These are phyloP conservation scores for Aspergillus brasiliensis DNA, from an alignment of 2,329 filamentous ascomycete genomes.

Conservation along the genomic window DNA sequence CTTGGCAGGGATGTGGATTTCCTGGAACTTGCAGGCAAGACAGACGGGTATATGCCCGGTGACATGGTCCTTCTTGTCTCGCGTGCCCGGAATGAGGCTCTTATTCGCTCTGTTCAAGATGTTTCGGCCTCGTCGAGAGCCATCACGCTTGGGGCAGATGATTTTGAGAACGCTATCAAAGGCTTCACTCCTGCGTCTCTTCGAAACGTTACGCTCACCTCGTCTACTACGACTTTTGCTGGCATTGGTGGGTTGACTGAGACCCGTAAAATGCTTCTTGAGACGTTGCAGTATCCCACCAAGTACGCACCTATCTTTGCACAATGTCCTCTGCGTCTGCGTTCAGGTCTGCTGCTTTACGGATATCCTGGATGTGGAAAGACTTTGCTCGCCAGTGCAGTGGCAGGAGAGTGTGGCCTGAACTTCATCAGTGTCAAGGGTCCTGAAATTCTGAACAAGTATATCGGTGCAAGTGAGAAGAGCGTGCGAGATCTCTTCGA, in stretches of 20 bases:
- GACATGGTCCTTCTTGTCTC: constrained; percentile 85
- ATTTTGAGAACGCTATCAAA: constrained; percentile 82
- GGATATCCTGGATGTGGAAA: constrained; percentile 97
- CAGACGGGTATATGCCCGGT: constrained; percentile 97
- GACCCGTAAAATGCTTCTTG: constrained; percentile 86
- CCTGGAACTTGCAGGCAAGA: constrained; percentile 87
- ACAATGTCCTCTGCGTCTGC: constrained; percentile 89
- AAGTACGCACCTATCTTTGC: constrained; percentile 98
- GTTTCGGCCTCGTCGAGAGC: constrained; percentile 52
- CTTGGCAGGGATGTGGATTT: constrained; percentile 81
- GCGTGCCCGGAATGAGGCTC: constrained; percentile 84
- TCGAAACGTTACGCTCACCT: constrained; percentile 90
- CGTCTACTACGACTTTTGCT: constrained; percentile 87
- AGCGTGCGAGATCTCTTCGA: constrained; percentile 94
- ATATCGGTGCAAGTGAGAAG: constrained; percentile 97
- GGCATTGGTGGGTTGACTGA: constrained; percentile 86
- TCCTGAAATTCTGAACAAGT: constrained; percentile 97
- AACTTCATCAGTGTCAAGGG: constrained; percentile 99
- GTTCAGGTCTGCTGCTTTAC: constrained; percentile 89
- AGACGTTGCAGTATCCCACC: constrained; percentile 95
- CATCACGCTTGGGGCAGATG: constrained; percentile 68
- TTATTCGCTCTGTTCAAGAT: constrained; percentile 76
- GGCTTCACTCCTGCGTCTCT: constrained; percentile 95
- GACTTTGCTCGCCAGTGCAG: constrained; percentile 89
- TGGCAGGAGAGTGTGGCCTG: constrained; percentile 95